Base-by-base conservation (phyloP, 257 asterid genomes). In the Ilex asprella region DNA sequence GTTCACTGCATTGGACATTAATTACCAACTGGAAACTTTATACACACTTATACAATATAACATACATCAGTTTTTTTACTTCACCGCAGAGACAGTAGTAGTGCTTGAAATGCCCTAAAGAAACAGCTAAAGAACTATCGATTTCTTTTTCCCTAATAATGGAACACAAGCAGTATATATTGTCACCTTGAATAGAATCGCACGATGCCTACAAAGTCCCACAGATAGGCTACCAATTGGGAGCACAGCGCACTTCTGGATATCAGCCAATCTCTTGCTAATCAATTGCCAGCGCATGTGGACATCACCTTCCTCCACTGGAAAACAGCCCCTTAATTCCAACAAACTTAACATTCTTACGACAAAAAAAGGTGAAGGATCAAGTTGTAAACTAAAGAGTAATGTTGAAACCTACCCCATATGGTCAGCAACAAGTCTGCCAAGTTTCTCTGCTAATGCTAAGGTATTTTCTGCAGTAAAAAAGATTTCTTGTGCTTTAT, bases 151-250 rank as follows among this genome's bases (percentile, higher is more conserved):
- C 27, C 27, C 30, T 21, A 3, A 30, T n/a, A 21, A 21, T 52
- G 15, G 55, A 14, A 39, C 53, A 53, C 30, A 53, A 60, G n/a
- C 32, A 55, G 39, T 41, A 51, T 63, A 46, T 12, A 10, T 21
- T 57, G 60, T 77, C 62, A 93, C 99, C 96, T 93, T 93, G 79
- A 89, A 93, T 63, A 93, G 73, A 70, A 93, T 82, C 49, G 97
- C 95, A 14, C 99, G 95, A 66, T 93, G 99, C 82, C 97, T 86
- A 80, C 99, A 93, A 60, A 89, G 96, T 63, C 96, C 99, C 81
- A 78, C 72, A 27, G 96, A 87, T 59, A 86, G 79, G 68, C 73
- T 82, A 60, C 99, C 96, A 54, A 93, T 82, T 16, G 99, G 99
- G 50, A 93, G 77, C 35, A 87, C 95, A 70, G 84, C 65, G 71